These are phyloP conservation scores for Oryza rufipogon DNA, from an alignment of 176 grass and related monocot species.

Conservation along the genomic window DNA sequence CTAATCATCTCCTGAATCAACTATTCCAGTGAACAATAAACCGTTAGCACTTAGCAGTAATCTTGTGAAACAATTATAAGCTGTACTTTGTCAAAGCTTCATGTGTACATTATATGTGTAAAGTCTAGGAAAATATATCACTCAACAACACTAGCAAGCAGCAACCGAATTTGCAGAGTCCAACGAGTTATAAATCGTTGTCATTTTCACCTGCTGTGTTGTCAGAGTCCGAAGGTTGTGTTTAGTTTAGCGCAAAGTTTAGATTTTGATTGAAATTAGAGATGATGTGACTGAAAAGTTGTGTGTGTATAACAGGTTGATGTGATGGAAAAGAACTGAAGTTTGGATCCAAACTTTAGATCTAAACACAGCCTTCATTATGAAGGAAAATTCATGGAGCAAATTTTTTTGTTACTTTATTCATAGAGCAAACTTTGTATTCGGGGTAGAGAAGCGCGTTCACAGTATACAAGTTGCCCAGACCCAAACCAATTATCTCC, in stretches of 20 bases:
- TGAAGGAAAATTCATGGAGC: constrained; percentile 25
- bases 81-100: too few relatives aligned
- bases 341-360: too few relatives aligned
- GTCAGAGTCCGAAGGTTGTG: too few relatives aligned
- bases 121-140: not conserved
- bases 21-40: not conserved
- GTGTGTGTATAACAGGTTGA: too few relatives aligned
- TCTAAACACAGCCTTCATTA: not conserved
- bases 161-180: not conserved
- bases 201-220: not conserved
- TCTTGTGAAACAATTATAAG: not conserved
- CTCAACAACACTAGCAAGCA: not conserved
- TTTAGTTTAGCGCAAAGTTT: too few relatives aligned
- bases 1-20: not conserved
- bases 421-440: not conserved
- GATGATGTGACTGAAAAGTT: too few relatives aligned
- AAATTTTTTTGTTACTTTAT: constrained; percentile 17
- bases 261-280: too few relatives aligned
- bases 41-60: not conserved
- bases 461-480: constrained; percentile 24
- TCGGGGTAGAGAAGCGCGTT: not conserved
- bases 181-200: not conserved
- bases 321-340: too few relatives aligned
- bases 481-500: constrained; percentile 34
- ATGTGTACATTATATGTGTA: too few relatives aligned